phyloP scores from a whole-genome alignment of 495 filamentous ascomycete species.

The Penicillium dipodomyicola region DNA sequence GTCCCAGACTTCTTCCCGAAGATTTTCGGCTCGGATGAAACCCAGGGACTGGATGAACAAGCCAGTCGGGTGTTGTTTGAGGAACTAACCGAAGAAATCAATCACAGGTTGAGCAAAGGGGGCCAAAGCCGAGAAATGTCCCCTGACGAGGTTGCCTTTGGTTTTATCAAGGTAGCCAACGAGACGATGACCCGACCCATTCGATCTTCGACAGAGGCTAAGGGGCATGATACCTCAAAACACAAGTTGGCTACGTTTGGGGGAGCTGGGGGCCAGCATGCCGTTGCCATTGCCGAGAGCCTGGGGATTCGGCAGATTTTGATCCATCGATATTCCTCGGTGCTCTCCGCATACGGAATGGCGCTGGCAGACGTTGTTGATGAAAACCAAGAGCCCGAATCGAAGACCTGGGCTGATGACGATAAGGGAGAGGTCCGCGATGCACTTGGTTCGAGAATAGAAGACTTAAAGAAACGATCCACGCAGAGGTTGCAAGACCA shows the following conservation, averaged over 20 bases:
- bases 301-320: constrained; percentile 85
- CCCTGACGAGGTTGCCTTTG: constrained; percentile 80
- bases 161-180: constrained; percentile 70
- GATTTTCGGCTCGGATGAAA: constrained; percentile 84
- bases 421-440: constrained; percentile 1
- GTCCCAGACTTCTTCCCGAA: constrained; percentile 90
- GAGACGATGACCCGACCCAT: constrained; percentile 96
- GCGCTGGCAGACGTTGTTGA: constrained; percentile 92
- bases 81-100: constrained; percentile 70
- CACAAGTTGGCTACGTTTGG: constrained; percentile 91
- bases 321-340: constrained; percentile 88
- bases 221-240: constrained; percentile 86
- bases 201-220: constrained; percentile 85
- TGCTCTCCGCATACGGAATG: constrained; percentile 96
- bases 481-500: constrained; percentile 25
- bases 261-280: constrained; percentile 93
- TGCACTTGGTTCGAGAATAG: constrained; percentile 20
- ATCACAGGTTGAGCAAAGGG: constrained; percentile 42
- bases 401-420: constrained; percentile 37
- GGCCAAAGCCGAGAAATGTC: constrained; percentile 64
- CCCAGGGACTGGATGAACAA: constrained; percentile 72
- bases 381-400: constrained; percentile 87
- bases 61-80: constrained; percentile 68
- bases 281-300: constrained; percentile 88
- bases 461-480: constrained; percentile 20